Evolutionary conservation across 306 rosid genomes (phyloP), one percentile per base, ranked within the genome.

Genomic region (Cicer chorassanicum): DNA sequence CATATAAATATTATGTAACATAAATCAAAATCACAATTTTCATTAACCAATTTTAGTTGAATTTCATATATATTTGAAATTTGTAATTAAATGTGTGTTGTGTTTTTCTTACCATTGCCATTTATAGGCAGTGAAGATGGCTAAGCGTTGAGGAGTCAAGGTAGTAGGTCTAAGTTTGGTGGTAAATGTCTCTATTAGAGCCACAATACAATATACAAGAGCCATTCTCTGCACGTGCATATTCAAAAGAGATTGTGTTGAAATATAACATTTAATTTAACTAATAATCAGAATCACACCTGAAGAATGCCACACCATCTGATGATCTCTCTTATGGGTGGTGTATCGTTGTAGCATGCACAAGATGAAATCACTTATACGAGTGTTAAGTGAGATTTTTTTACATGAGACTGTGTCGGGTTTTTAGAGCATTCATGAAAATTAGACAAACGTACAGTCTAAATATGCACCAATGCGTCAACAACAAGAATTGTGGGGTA

Each of bases 281-380:
- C 55, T 24, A 24, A 24, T 61, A 6, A 9, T 53, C 18, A 7
- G 29, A 80, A 43, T 5, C 29, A 64, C 8, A 90, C 98, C 90
- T 93, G 98, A 46, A 93, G 98, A 68, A 93, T 93, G 78, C 98
- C 98, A 81, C 83, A 93, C 98, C 98, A 90, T 45, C 98, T 81
- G 49, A 90, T 90, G n/a, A n/a, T n/a, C n/a, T n/a, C n/a, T 18
- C 19, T 18, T 18, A 18, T 18, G 1, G 19, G 19, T 18, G 19
- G 1, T 18, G 19, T 18, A 18, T 18, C 1, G 19, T 18, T 18
- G 19, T 18, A 18, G 1, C 19, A 18, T 18, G 19, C 19, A 1
- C 19, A 18, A 18, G 19, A 18, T 18, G 19, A 18, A 18, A 18
- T 18, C 19, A 18, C 19, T 18, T 18, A 18, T 18, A 18, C 19